A percentile compares a stretch with the other conserved stretches of the same genome.
Conservation (phyloP, 2,329 filamentous ascomycete genomes). For the Verticillium longisporum region DNA sequence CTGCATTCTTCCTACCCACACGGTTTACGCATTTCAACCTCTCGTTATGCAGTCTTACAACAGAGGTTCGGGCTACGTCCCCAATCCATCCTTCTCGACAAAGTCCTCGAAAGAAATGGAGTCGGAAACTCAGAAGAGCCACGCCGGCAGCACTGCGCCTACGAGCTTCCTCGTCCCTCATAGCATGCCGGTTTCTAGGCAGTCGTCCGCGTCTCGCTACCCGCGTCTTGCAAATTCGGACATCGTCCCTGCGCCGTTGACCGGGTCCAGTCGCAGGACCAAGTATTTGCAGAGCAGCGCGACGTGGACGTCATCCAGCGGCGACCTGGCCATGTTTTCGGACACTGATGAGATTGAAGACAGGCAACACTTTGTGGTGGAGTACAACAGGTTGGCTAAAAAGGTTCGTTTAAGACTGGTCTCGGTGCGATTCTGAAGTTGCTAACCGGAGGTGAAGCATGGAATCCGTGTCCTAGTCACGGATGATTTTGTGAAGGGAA, state of each 20-base stretch:
- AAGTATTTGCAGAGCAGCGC: slow-evolving; percentile 32
- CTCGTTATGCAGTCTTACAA: slow-evolving; percentile 21
- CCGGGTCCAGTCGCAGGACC: slow-evolving; percentile 7
- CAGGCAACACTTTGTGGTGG: slow-evolving; percentile 40
- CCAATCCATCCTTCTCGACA: slow-evolving; percentile 1
- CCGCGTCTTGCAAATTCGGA: slow-evolving; percentile 2
- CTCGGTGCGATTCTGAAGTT: background rate
- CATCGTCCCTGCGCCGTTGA: slow-evolving; percentile 11
- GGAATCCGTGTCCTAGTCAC: slow-evolving; percentile 37
- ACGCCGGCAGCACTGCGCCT: slow-evolving; percentile 5
- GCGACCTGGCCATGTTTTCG: slow-evolving; percentile 36
- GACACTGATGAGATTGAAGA: slow-evolving; percentile 44
- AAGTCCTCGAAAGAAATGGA: slow-evolving; percentile 16
- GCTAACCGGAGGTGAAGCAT: slow-evolving; percentile 33
- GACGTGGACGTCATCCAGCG: slow-evolving; percentile 53
- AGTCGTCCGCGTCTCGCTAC: background rate
- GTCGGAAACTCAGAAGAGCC: slow-evolving; percentile 4
- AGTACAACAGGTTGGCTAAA: slow-evolving; percentile 55
- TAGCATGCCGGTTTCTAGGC: background rate
- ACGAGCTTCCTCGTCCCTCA: slow-evolving; percentile 6
- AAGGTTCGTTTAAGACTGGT: slow-evolving; percentile 32
- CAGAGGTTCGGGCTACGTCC: slow-evolving; percentile 15
- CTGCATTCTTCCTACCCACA: background rate
- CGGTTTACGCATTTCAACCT: background rate
- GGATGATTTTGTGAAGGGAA: slow-evolving; percentile 22